A percentile compares a stretch with the other conserved stretches of the same genome.
These are phyloP conservation scores for Cyamopsis tetragonoloba DNA, from an alignment of 306 rosid genomes.

Conservation along the genomic window DNA sequence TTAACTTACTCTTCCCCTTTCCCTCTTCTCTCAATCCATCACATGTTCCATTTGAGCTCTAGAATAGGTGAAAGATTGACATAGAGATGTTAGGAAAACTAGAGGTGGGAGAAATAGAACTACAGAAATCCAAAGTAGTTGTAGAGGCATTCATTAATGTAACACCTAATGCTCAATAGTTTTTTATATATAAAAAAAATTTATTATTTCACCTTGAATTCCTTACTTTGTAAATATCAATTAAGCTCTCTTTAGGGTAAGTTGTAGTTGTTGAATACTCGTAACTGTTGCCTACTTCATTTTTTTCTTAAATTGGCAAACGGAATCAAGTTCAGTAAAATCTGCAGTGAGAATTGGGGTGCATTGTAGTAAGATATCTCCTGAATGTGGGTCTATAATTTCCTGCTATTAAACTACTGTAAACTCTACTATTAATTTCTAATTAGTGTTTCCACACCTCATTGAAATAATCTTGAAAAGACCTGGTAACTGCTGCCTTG, in stretches of 20 bases:
- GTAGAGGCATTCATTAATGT: slow-evolving; percentile 49
- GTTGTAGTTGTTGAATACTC: not conserved
- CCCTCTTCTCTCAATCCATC: slow-evolving; percentile 28
- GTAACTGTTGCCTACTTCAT: not conserved
- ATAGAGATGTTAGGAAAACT: slow-evolving; percentile 48
- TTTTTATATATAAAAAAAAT: not conserved
- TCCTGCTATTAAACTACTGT: not conserved
- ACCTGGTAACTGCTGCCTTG: not conserved
- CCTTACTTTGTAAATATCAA: slow-evolving; percentile 43
- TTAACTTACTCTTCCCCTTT: slow-evolving; percentile 26
- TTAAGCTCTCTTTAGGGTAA: slow-evolving; percentile 13
- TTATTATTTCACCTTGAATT: slow-evolving; percentile 22
- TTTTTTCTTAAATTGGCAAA: slow-evolving; percentile 19
- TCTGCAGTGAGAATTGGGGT: slow-evolving; percentile 10
- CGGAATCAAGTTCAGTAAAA: not conserved
- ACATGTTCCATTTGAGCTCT: slow-evolving; percentile 28
- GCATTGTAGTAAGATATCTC: not conserved
- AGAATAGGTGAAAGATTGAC: slow-evolving; percentile 63
- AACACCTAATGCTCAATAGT: slow-evolving; percentile 41
- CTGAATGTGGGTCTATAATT: not conserved
- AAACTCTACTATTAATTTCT: not conserved
- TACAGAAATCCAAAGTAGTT: slow-evolving; percentile 27
- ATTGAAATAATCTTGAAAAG: not conserved
- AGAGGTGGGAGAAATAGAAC: slow-evolving; percentile 34
- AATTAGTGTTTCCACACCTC: not conserved